phyloP scores from a whole-genome alignment of 2,329 filamentous ascomycete genomes.

The Penicillium sp. region DNA sequence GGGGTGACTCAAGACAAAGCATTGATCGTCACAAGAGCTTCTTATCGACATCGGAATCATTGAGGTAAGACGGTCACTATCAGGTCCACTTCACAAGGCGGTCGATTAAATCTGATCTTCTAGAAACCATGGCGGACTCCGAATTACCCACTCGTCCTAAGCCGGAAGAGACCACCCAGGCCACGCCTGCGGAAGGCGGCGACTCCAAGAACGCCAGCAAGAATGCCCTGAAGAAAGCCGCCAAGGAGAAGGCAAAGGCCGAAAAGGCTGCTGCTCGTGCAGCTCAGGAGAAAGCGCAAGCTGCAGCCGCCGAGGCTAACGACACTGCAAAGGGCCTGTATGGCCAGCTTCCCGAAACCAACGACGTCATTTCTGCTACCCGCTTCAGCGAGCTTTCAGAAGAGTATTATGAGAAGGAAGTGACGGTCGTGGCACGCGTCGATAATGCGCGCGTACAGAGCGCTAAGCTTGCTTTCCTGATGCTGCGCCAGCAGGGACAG shows the following conservation, averaged over 20 bases:
- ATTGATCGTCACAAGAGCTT: slow-evolving; percentile 4
- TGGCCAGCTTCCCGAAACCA: slow-evolving; percentile 59
- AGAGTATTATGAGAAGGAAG: slow-evolving; percentile 59
- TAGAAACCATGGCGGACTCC: slow-evolving; percentile 34
- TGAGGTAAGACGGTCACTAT: slow-evolving; percentile 11
- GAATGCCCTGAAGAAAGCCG: slow-evolving; percentile 78
- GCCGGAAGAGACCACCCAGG: slow-evolving; percentile 30
- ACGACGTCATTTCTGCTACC: slow-evolving; percentile 56
- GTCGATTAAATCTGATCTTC: not conserved
- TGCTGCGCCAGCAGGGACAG: slow-evolving; percentile 71
- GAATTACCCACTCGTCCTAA: slow-evolving; percentile 37
- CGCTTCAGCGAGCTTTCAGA: slow-evolving; percentile 52
- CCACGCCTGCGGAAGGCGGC: slow-evolving; percentile 35
- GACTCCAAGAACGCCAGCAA: slow-evolving; percentile 51
- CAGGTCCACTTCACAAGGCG: too few species aligned
- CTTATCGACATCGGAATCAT: slow-evolving; percentile 13
- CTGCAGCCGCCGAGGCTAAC: slow-evolving; percentile 59
- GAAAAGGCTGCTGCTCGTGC: slow-evolving; percentile 65
- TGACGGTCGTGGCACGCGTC: slow-evolving; percentile 73
- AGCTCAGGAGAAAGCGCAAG: slow-evolving; percentile 67
- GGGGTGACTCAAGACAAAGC: slow-evolving; percentile 30
- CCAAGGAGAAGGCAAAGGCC: slow-evolving; percentile 85
- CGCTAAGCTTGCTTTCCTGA: slow-evolving; percentile 86
- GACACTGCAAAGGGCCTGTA: slow-evolving; percentile 66
- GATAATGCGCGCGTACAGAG: slow-evolving; percentile 84